Conservation (phyloP, 2,329 filamentous ascomycete species). For the Epichloe glyceriae region DNA sequence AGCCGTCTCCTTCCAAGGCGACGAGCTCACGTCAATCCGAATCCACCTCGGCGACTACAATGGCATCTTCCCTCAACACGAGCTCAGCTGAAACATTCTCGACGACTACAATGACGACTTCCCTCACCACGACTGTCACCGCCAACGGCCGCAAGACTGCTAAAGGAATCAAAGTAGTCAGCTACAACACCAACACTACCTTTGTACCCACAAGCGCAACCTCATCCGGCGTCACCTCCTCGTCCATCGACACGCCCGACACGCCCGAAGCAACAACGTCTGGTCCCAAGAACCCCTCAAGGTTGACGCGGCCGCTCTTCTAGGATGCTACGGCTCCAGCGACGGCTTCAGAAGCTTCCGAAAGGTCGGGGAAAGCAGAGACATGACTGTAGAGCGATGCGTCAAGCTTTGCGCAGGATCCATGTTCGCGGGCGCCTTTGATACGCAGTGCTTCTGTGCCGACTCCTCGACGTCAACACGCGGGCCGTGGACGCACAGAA, state of each 20-base stretch:
- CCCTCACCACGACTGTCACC: conserved; percentile 16
- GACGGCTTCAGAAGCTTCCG: conserved; percentile 24
- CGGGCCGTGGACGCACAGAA: conserved; percentile 12
- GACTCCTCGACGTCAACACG: conserved; percentile 27
- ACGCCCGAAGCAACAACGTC: conserved; percentile 4
- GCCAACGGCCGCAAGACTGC: conserved; percentile 10
- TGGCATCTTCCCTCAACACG: too few species aligned
- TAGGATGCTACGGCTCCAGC: conserved; percentile 30
- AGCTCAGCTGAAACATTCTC: not conserved
- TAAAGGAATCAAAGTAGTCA: not conserved
- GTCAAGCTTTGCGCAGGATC: conserved; percentile 21
- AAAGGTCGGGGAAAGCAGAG: conserved; percentile 13
- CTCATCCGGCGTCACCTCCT: conserved; percentile 1
- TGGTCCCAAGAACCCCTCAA: conserved; percentile 16
- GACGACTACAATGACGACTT: not conserved
- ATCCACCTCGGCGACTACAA: not conserved
- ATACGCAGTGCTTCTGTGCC: conserved; percentile 33
- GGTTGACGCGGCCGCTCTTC: conserved; percentile 20
- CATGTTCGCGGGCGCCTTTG: conserved; percentile 27
- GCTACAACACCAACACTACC: not conserved
- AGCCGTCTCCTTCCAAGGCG: not conserved
- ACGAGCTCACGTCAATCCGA: not conserved
- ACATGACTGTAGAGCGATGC: conserved; percentile 29
- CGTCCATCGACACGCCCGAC: conserved; percentile 1
- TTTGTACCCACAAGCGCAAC: not conserved